Evolutionary conservation across 2,329 filamentous ascomycete species (phyloP), one percentile per base, ranked within the genome.

Genomic region (Ascochyta pisi): DNA sequence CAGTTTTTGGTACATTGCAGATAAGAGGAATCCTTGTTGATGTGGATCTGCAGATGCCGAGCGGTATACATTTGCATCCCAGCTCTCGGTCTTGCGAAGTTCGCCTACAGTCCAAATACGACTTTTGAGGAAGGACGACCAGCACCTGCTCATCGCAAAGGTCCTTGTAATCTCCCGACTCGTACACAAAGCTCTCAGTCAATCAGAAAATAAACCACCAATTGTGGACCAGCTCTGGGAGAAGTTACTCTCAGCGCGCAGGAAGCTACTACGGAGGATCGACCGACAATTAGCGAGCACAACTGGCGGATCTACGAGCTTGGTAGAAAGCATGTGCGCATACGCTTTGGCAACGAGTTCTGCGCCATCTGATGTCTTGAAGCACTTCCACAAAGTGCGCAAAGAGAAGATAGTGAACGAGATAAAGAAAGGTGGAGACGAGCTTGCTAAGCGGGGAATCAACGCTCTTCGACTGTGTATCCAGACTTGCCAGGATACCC

Each of bases 321-420:
- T 95, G 15, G 79, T 94, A 12, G 88, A 91, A 64, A 87, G 89
- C 0, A 81, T 97, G 63, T 90, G 88, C 52, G 92, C 93, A 0
- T 93, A 92, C 72, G 92, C 91, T 58, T 81, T 98, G 46, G 86
- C 88, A 1, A 92, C 89, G 3, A 96, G 86, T 67, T 92, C 89
- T 0, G 90, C 92, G 0, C 87, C 91, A 0, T 87, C 85, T 54
- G 92, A 96, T 70, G 89, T 91, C 0, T 76, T 97, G 49, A 81
- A 86, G 7, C 88, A 95, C 75, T 94, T 97, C 66, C 82, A 96
- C 45, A 83, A 87, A 47, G 84, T 92, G 7, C 83, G 94, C 40
- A 83, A 85, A 37, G 85, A 89, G 54, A 87, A 87, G 27, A 87
- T 96, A 67, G 80, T 83, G 0, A 76, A 83, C 35, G 83, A 85